These are phyloP conservation scores for Neofusicoccum cordaticola DNA, from an alignment of 2,329 filamentous ascomycete genomes.

Conservation along the genomic window DNA sequence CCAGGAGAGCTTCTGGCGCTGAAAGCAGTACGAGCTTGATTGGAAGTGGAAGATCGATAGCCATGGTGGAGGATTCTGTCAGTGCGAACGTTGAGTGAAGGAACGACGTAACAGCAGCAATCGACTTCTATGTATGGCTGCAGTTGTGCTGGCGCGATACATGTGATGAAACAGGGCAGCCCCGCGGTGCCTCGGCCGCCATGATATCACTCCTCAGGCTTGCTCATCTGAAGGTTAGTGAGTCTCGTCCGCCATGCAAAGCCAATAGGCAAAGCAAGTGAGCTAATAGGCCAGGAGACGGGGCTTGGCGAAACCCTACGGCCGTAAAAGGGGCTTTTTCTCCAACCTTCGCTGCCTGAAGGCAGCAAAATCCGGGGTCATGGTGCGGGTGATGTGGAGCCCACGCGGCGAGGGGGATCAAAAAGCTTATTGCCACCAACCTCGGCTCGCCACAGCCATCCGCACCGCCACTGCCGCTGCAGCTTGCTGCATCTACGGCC, in stretches of 20 bases:
- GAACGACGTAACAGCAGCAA: not conserved
- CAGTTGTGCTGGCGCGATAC: not conserved
- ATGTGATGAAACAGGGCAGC: constrained; percentile 8
- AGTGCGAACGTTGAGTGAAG: too few species aligned
- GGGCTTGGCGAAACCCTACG: not conserved
- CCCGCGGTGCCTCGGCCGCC: constrained; percentile 4
- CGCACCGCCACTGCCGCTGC: constrained; percentile 11
- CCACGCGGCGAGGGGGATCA: not conserved
- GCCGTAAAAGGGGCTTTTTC: not conserved
- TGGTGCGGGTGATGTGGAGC: not conserved
- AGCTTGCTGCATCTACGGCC: not conserved
- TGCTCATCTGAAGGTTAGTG: constrained; percentile 3
- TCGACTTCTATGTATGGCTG: not conserved
- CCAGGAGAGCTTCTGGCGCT: constrained; percentile 9
- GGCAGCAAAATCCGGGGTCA: not conserved
- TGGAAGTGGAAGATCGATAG: constrained; percentile 10
- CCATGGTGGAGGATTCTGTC: constrained; percentile 3
- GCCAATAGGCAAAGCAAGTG: not conserved
- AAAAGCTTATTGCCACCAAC: constrained; percentile 15
- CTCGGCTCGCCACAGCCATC: constrained; percentile 6
- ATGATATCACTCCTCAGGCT: not conserved
- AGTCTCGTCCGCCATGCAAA: not conserved
- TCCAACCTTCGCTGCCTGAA: not conserved
- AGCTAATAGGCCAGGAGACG: not conserved
- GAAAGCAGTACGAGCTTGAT: constrained; percentile 2